phyloP scores from a whole-genome alignment of 805 yeast genomes.

The Barnettozyma sucrosica region DNA sequence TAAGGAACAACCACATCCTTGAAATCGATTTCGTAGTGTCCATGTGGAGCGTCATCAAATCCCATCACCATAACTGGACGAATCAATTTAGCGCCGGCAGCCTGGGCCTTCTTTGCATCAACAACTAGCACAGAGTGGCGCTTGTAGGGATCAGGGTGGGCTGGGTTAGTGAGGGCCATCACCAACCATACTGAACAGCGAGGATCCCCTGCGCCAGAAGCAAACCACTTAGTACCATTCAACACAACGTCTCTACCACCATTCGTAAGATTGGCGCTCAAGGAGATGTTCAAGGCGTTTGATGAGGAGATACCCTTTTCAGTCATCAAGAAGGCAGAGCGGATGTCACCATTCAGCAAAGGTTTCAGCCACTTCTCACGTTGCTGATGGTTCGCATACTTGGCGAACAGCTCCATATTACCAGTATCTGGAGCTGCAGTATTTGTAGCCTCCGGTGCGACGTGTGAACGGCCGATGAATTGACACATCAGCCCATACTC shows the following conservation, averaged over 20 bases:
- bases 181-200: constrained; percentile 37
- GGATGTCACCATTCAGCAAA: constrained; percentile 45
- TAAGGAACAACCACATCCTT: constrained; percentile 41
- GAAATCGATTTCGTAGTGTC: constrained; percentile 58
- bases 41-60: constrained; percentile 66
- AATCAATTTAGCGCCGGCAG: constrained; percentile 43
- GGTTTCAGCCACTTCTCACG: constrained; percentile 46
- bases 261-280: constrained; percentile 33
- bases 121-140: constrained; percentile 55
- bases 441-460: constrained; percentile 57
- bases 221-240: constrained; percentile 65
- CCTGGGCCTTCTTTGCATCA: constrained; percentile 44
- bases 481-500: constrained; percentile 65
- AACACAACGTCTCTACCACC: constrained; percentile 42
- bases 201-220: constrained; percentile 67
- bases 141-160: constrained; percentile 30
- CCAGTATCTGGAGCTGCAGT: constrained; percentile 63
- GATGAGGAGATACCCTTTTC: constrained; percentile 57
- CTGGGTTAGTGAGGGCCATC: constrained; percentile 26
- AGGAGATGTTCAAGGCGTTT: constrained; percentile 53
- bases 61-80: constrained; percentile 54
- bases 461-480: constrained; percentile 47
- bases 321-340: constrained; percentile 63
- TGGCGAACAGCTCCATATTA: constrained; percentile 39
- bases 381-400: constrained; percentile 37